These are phyloP conservation scores for Tephrocybe sp. DNA, from an alignment of 768 basidiomycete genomes.

Conservation along the genomic window DNA sequence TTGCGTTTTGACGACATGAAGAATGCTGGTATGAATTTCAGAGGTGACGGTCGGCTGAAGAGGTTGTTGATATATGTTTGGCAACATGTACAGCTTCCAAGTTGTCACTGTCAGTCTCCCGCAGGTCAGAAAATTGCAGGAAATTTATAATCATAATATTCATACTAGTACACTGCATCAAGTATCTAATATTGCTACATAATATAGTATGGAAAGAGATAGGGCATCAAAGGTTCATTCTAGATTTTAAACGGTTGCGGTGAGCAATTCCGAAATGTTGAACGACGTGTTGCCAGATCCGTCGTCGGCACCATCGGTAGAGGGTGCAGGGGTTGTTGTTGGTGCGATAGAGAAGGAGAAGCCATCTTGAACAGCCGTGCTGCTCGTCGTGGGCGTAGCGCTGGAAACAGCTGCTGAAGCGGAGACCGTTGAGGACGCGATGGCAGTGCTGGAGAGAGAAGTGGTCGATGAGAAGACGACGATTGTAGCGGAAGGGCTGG, in stretches of 20 bases:
- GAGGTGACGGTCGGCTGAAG: too few relatives aligned
- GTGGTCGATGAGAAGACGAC: slow-evolving; percentile 4
- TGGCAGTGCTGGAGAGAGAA: slow-evolving; percentile 4
- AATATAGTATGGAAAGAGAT: background rate
- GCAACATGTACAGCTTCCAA: background rate
- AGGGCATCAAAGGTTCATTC: background rate
- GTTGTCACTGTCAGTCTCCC: too few relatives aligned
- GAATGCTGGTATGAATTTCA: background rate
- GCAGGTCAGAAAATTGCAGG: background rate
- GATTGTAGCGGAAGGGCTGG: background rate
- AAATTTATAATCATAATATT: background rate
- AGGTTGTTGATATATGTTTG: slow-evolving; percentile 14
- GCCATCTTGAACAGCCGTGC: background rate
- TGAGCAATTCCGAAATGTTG: slow-evolving; percentile 17
- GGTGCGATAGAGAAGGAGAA: slow-evolving; percentile 13
- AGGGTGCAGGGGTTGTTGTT: slow-evolving; percentile 11
- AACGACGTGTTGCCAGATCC: slow-evolving; percentile 9
- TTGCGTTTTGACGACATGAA: slow-evolving; percentile 75
- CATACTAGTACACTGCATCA: slow-evolving; percentile 1
- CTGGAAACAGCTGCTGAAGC: background rate
- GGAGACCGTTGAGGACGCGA: slow-evolving; percentile 1
- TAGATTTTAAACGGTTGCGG: slow-evolving; percentile 17
- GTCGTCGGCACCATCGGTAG: slow-evolving; percentile 6
- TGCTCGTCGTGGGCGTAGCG: slow-evolving; percentile 1
- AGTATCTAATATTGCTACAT: slow-evolving; percentile 13